Evolutionary conservation across 2,329 filamentous ascomycete genomes (phyloP).

Genomic region (Cladorrhinum sp.): DNA sequence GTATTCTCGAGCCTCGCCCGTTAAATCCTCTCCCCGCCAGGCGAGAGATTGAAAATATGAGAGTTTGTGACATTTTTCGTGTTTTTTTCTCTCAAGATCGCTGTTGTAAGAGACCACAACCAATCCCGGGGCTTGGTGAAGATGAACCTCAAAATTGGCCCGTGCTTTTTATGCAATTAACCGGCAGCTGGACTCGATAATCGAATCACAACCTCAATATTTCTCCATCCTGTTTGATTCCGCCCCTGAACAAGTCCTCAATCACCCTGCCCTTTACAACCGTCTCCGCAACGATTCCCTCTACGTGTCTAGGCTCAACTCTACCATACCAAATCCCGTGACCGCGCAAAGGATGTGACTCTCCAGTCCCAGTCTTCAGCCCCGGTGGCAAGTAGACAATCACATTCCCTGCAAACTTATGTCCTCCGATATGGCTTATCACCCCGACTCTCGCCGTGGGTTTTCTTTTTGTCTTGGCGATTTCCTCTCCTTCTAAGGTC

Average conservation of each 20-base stretch:
- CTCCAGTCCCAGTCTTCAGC: conserved; percentile 38
- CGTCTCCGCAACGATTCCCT: conserved; percentile 72
- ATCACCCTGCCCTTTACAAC: conserved; percentile 65
- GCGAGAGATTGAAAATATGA: neutral
- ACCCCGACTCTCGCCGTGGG: conserved; percentile 59
- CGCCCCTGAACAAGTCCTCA: conserved; percentile 68
- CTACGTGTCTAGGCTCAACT: conserved; percentile 71
- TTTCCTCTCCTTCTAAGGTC: conserved; percentile 17
- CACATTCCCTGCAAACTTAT: conserved; percentile 83
- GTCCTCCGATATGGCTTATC: conserved; percentile 78
- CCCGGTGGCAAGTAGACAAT: conserved; percentile 72
- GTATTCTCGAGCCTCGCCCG: neutral
- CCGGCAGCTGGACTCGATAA: neutral
- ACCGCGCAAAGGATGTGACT: conserved; percentile 59
- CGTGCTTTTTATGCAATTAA: conserved; percentile 5
- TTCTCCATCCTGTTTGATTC: conserved; percentile 54
- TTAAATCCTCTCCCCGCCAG: neutral
- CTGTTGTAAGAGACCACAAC: neutral
- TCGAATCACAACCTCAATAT: conserved; percentile 46
- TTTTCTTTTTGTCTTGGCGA: conserved; percentile 11
- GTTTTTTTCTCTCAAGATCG: neutral
- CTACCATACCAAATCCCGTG: conserved; percentile 80
- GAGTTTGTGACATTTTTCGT: neutral
- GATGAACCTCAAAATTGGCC: neutral
- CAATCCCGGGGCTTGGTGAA: neutral